Base-by-base conservation (phyloP, 2,329 filamentous ascomycete species). In the Mycocentrospora acerina region DNA sequence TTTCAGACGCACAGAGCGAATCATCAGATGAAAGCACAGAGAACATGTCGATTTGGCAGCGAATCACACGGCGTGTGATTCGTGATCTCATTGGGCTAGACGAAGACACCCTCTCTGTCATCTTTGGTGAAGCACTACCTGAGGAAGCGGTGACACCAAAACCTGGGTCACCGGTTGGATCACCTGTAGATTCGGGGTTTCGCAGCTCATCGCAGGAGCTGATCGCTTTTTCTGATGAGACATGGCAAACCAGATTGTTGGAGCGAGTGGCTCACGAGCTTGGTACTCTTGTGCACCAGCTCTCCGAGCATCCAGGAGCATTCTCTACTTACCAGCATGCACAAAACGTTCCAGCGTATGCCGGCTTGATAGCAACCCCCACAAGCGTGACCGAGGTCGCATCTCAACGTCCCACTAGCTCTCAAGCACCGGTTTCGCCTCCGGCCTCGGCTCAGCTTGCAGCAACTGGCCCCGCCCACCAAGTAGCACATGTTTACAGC, bases 51-150 rank as follows among this genome's bases (percentile, higher is more conserved):
- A 79, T 94, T 51, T 88, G 89, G 81, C 82, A 83, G 44, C 80
- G 85, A 9, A 81, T 97, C 33, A 95, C 91, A 3, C 81, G 86
- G 41, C 88, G 84, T 56, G 86, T 97, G 18, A 89, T 98, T 53
- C 81, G 83, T 35, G 90, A 96, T 60, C 71, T 98, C 29, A 86
- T 97, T 62, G 91, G 91, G 7, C 86, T 98, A 38, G 90, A 97
- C 55, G 89, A 96, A 48, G 80, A 81, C 33, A 74, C 93, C 14
- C 77, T 98, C 7, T 87, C 87, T 0, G 83, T 96, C 33, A 83
- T 98, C 7, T 85, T 97, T 39, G 93, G 93, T 10, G 90, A 96
- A 63, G 73, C 80, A 2, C 70, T 95, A 16, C 82, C 83, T 3
- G 60, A 70, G 27, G 70, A 72, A 31, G 60, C 55, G 9, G 38